Evolutionary conservation across 306 rosid genomes (phyloP).

Genomic region (Cicer yamashitae): DNA sequence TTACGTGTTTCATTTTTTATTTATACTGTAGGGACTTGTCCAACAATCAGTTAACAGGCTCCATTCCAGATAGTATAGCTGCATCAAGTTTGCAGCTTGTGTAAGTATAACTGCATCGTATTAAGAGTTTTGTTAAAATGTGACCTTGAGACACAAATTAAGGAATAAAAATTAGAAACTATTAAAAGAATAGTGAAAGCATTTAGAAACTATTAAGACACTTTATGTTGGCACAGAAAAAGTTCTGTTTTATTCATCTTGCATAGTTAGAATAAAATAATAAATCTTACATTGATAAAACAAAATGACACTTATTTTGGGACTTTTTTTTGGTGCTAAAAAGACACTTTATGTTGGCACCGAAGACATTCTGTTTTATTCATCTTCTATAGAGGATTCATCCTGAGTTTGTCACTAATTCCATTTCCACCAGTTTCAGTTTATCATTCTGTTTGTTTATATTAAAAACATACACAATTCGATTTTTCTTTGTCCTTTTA

Average conservation of each 20-base stretch:
- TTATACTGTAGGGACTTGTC: slow-evolving; percentile 79
- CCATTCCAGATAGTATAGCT: slow-evolving; percentile 78
- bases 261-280: too few species aligned
- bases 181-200: slow-evolving; percentile 1
- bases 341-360: too few species aligned
- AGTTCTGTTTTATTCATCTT: too few species aligned
- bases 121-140: slow-evolving; percentile 21
- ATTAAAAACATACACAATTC: slow-evolving; percentile 7
- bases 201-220: neutral
- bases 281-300: too few species aligned
- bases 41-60: slow-evolving; percentile 74
- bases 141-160: neutral
- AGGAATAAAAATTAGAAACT: slow-evolving; percentile 9
- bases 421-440: neutral
- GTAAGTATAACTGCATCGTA: slow-evolving; percentile 61
- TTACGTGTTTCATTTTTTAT: slow-evolving; percentile 31
- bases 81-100: slow-evolving; percentile 81
- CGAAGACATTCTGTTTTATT: too few species aligned
- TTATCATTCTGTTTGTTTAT: slow-evolving; percentile 4
- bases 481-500: neutral
- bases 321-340: too few species aligned
- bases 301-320: too few species aligned
- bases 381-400: too few species aligned
- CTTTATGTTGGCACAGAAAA: too few species aligned
- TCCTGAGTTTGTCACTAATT: neutral